phyloP scores from a whole-genome alignment of 495 filamentous ascomycete genomes.

The Talaromyces trachyspermus region DNA sequence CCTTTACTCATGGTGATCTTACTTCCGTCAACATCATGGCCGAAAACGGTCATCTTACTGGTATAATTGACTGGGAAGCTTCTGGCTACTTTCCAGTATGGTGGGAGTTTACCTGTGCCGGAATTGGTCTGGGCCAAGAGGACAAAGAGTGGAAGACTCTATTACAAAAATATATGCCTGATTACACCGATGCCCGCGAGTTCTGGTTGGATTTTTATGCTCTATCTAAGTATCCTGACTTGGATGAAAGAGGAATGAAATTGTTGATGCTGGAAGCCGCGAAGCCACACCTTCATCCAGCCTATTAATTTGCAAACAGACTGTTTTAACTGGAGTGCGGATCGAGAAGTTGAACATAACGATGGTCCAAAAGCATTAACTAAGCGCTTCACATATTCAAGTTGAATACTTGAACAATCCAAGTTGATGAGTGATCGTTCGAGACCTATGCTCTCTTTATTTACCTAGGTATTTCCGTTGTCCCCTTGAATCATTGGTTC shows the following conservation, averaged over 20 bases:
- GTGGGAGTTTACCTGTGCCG: slow-evolving; percentile 22
- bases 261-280: too few species aligned
- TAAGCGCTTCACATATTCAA: too few species aligned
- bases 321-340: too few species aligned
- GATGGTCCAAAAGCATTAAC: too few species aligned
- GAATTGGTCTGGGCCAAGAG: slow-evolving; percentile 7
- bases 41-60: slow-evolving; percentile 14
- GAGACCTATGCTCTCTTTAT: too few species aligned
- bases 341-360: too few species aligned
- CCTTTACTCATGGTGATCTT: slow-evolving; percentile 24
- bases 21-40: slow-evolving; percentile 26
- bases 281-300: too few species aligned
- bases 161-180: slow-evolving; percentile 17
- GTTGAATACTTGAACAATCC: too few species aligned
- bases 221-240: slow-evolving; percentile 11
- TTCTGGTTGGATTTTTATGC: slow-evolving; percentile 12
- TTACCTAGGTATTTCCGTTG: too few species aligned
- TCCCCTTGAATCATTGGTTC: too few species aligned
- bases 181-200: slow-evolving; percentile 11
- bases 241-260: slow-evolving; percentile 12
- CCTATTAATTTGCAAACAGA: too few species aligned
- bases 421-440: too few species aligned
- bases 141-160: slow-evolving; percentile 18
- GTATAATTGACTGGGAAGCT: slow-evolving; percentile 28
- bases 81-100: slow-evolving; percentile 26